Evolutionary conservation across 83 land plant genomes (phyloP), one percentile per base, ranked within the genome.

Genomic region (Larix sibirica): DNA sequence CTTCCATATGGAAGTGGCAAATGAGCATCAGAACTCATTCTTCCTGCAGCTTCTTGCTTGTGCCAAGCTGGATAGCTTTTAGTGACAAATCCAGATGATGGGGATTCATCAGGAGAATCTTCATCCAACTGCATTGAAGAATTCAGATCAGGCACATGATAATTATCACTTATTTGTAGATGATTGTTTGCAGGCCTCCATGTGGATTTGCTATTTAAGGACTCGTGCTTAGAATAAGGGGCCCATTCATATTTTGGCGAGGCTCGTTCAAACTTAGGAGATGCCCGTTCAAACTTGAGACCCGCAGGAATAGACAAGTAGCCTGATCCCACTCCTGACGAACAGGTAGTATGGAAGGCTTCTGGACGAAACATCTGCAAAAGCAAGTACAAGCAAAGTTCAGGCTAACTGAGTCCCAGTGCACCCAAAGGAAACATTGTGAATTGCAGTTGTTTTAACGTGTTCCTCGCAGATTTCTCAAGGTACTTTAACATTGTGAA

Each of bases 41-140:
- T 71, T 71, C 50, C 54, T 71, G 18, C 13, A 47, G 54, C 0
- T 16, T 42, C 77, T 73, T 73, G 56, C 12, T 42, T 73, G 54
- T 73, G 77, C 50, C 54, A 44, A 73, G 54, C 5, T 9, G 54
- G 20, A 40, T n/a, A 73, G 56, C 56, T 42, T 73, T 73, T 73
- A 0, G 26, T 73, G n/a, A 23, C 77, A 73, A 73, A 73, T n/a
- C 54, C 77, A 20, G 77, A 73, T 42, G 77, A 73, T 40, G 24
- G 77, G 8, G 77, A 73, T 36, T 73, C 77, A 73, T 38, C 77
- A 42, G 77, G 77, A 73, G 77, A 73, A 73, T 73, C 77, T 42
- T 73, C 77, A 20, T 73, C 77, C 56, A 73, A 38, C 77, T 73
- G 56, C 77, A 42, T 73, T 8, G 77, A 73, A 36, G 77, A 73